phyloP scores from a whole-genome alignment of 306 rosid species.

The Trifolium repens region DNA sequence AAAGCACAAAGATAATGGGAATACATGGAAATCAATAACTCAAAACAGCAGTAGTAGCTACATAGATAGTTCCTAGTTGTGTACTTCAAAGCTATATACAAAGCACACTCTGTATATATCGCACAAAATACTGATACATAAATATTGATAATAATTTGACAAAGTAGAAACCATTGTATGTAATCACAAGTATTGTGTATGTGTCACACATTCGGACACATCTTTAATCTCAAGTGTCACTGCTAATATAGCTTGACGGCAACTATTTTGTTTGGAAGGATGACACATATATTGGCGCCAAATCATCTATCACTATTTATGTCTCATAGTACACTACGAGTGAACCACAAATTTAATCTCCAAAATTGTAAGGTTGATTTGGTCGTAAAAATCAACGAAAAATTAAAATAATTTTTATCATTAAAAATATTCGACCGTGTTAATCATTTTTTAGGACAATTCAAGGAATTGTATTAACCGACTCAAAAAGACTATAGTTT shows the following conservation, averaged over 20 bases:
- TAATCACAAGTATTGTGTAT: neutral
- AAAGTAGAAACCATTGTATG: neutral
- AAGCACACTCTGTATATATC: neutral
- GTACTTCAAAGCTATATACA: constrained; percentile 7
- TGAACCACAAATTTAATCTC: neutral
- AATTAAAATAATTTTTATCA: neutral
- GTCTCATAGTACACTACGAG: neutral
- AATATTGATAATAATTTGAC: neutral
- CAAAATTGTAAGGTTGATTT: neutral
- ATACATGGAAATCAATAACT: constrained; percentile 42
- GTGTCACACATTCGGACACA: neutral
- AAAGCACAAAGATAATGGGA: constrained; percentile 41
- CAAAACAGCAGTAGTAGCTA: constrained; percentile 27
- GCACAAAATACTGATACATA: neutral
- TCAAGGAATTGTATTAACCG: neutral
- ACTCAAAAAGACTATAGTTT: neutral
- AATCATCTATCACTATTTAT: constrained; percentile 8
- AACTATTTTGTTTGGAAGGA: constrained; percentile 27
- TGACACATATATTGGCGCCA: constrained; percentile 18
- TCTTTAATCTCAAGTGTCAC: neutral
- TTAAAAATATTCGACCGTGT: neutral
- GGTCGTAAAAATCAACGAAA: neutral
- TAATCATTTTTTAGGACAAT: neutral
- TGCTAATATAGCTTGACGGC: constrained; percentile 4
- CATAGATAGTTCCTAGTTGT: constrained; percentile 6